Percentiles rank a stretch among this genome's conserved stretches.
phyloP scores from a whole-genome alignment of 2,329 filamentous ascomycete genomes.

The Cadophora luteo-olivacea region DNA sequence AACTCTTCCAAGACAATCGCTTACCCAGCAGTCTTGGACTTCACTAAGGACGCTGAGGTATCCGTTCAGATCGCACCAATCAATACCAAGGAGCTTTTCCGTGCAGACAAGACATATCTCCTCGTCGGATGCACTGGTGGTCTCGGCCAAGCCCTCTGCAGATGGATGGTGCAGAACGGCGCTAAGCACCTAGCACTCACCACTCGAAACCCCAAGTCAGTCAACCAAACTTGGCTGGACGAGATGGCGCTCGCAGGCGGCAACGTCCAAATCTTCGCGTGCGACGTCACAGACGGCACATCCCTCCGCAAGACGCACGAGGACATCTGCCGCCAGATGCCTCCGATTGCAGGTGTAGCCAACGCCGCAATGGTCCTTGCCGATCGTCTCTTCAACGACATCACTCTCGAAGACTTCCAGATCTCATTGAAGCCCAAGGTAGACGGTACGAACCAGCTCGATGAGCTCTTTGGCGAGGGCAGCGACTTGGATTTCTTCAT shows the following conservation, averaged over 20 bases:
- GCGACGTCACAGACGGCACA: conserved; percentile 24
- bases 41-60: conserved; percentile 22
- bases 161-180: conserved; percentile 50
- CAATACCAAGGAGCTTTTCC: conserved; percentile 21
- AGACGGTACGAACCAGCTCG: conserved; percentile 43
- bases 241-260: conserved; percentile 19
- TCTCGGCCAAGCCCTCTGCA: conserved; percentile 47
- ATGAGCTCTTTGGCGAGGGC: conserved; percentile 42
- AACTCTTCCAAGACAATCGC: conserved; percentile 12
- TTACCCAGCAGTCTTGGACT: conserved; percentile 22
- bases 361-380: conserved; percentile 54
- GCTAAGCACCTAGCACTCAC: conserved; percentile 48
- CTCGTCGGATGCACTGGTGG: conserved; percentile 40
- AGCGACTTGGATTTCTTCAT: conserved; percentile 48
- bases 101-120: conserved; percentile 40
- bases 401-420: conserved; percentile 40
- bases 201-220: conserved; percentile 48
- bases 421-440: conserved; percentile 47
- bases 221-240: conserved; percentile 31
- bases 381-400: conserved; percentile 45
- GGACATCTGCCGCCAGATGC: conserved; percentile 39
- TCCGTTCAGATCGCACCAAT: conserved; percentile 25
- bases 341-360: conserved; percentile 49
- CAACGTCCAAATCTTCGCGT: conserved; percentile 24
- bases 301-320: conserved; percentile 24